These are phyloP conservation scores for Globisporangium recalcitrans DNA, from an alignment of 352 stramenopile genomes.

Conservation along the genomic window DNA sequence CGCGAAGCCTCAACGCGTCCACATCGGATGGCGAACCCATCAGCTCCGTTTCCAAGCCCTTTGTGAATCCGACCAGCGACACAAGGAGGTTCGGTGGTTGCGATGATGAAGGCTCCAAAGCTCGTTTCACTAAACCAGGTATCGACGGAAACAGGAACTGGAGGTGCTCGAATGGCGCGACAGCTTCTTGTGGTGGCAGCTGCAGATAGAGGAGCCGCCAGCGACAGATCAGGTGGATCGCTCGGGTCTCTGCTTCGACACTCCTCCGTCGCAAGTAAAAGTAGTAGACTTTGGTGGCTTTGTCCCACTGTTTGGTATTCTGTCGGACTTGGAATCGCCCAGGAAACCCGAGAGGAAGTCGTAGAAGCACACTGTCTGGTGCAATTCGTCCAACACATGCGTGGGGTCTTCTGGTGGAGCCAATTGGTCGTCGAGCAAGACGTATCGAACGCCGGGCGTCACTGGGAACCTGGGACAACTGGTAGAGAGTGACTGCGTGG, in stretches of 20 bases:
- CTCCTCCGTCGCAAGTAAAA: slow-evolving; percentile 43
- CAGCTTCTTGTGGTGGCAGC: slow-evolving; percentile 34
- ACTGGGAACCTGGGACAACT: slow-evolving; percentile 18
- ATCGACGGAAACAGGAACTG: slow-evolving; percentile 31
- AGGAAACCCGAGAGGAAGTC: slow-evolving; percentile 37
- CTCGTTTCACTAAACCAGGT: slow-evolving; percentile 5
- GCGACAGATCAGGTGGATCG: slow-evolving; percentile 50
- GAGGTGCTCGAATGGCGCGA: slow-evolving; percentile 53
- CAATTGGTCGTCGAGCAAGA: slow-evolving; percentile 41
- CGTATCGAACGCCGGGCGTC: slow-evolving; percentile 34
- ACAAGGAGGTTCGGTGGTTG: background rate
- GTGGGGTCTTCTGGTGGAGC: background rate
- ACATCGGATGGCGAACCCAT: slow-evolving; percentile 9
- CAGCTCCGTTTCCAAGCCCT: slow-evolving; percentile 17
- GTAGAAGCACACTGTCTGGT: slow-evolving; percentile 50
- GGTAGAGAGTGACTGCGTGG: too few relatives aligned
- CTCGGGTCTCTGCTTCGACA: slow-evolving; percentile 31
- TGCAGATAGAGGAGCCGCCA: slow-evolving; percentile 56
- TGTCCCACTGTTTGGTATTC: slow-evolving; percentile 1
- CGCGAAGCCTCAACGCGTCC: background rate
- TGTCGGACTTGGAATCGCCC: background rate
- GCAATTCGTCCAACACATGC: background rate
- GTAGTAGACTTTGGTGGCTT: slow-evolving; percentile 25
- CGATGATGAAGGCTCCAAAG: background rate
- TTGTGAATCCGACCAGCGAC: slow-evolving; percentile 20